A percentile compares a stretch with the other conserved stretches of the same genome.
Conservation (phyloP, 2,329 filamentous ascomycete species). For the Paecilomyces variotii region DNA sequence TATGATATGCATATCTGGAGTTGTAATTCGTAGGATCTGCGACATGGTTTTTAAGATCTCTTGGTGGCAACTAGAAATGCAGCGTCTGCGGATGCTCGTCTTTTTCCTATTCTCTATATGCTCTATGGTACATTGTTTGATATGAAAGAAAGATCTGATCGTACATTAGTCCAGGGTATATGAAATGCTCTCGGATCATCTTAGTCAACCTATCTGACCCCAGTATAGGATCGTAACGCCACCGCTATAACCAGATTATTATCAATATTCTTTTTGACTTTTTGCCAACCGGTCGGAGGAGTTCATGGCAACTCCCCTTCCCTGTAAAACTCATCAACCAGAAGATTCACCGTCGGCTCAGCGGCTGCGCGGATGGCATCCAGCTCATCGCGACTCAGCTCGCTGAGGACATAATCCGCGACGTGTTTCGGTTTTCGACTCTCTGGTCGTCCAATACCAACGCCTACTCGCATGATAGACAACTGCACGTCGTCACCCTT, state of each 20-base stretch:
- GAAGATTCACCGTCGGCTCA: slow-evolving; percentile 42
- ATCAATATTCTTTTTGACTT: neutral
- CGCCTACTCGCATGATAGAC: slow-evolving; percentile 54
- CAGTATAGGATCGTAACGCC: neutral
- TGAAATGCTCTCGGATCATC: neutral
- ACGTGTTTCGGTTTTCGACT: slow-evolving; percentile 61
- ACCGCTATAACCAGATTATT: neutral
- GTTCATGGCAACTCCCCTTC: slow-evolving; percentile 29
- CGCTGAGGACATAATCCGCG: slow-evolving; percentile 66
- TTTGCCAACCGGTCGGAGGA: neutral
- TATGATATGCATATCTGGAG: neutral
- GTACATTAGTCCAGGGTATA: neutral
- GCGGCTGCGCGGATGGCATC: slow-evolving; percentile 41
- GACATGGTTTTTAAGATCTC: neutral
- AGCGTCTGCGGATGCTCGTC: neutral
- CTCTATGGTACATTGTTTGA: neutral
- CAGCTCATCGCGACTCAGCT: slow-evolving; percentile 51
- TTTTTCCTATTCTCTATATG: neutral
- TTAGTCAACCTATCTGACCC: no score
- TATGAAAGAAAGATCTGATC: neutral
- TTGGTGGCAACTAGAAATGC: neutral
- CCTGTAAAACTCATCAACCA: slow-evolving; percentile 42
- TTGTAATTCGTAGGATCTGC: neutral
- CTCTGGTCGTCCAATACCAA: slow-evolving; percentile 80
- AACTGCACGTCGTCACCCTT: slow-evolving; percentile 21